phyloP scores from a whole-genome alignment of 768 basidiomycete species.

The Psilocybe tampanensis region DNA sequence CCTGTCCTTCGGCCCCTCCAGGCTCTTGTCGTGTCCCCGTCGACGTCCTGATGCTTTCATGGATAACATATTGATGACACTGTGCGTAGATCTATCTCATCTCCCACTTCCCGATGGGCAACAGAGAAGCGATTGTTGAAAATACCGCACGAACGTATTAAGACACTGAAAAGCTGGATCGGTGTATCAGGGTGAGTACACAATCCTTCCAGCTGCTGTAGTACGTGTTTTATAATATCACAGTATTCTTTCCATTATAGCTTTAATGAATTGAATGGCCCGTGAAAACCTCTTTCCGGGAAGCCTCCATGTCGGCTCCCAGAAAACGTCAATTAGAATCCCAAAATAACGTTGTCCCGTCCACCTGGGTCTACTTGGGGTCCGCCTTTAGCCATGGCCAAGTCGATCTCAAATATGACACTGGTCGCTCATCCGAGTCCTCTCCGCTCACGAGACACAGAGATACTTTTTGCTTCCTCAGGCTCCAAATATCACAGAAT shows the following conservation, averaged over 20 bases:
- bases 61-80: constrained; percentile 43
- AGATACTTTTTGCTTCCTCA: constrained; percentile 48
- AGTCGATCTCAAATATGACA: constrained; percentile 41
- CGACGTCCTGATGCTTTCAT: constrained; percentile 36
- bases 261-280: constrained; percentile 12
- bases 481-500: constrained; percentile 41
- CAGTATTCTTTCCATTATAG: background rate
- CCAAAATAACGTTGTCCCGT: constrained; percentile 41
- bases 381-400: constrained; percentile 23
- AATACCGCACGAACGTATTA: too few species aligned
- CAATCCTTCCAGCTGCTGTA: background rate
- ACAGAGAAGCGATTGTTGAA: too few species aligned
- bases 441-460: constrained; percentile 46
- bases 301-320: constrained; percentile 27
- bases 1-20: too few species aligned
- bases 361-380: constrained; percentile 20
- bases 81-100: constrained; percentile 23
- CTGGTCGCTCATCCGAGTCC: constrained; percentile 29
- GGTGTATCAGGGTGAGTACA: constrained; percentile 27
- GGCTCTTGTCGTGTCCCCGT: too few species aligned
- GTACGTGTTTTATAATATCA: too few species aligned
- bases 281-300: constrained; percentile 12
- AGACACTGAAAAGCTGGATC: constrained; percentile 34
- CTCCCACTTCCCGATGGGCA: background rate
- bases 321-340: constrained; percentile 37